phyloP scores from a whole-genome alignment of 1,139 yeast genomes.

The Geotrichum phurueaensis region DNA sequence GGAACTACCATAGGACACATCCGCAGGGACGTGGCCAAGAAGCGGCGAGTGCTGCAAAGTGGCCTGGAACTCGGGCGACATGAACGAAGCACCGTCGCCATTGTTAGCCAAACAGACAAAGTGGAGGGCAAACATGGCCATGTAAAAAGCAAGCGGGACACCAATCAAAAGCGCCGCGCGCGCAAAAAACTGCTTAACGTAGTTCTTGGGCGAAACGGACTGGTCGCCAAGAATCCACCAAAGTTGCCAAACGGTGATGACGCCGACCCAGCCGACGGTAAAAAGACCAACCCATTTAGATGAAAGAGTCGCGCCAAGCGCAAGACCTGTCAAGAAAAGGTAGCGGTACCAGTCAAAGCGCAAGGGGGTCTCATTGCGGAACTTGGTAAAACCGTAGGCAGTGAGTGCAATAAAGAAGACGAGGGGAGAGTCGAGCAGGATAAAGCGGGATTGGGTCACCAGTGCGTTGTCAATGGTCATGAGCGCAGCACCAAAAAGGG shows the following conservation, averaged over 20 bases:
- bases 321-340: constrained; percentile 68
- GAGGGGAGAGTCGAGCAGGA: constrained; percentile 85
- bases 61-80: constrained; percentile 85
- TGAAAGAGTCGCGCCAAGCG: constrained; percentile 79
- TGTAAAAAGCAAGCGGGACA: constrained; percentile 63
- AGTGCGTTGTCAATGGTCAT: constrained; percentile 79
- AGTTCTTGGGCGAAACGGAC: constrained; percentile 46
- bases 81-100: constrained; percentile 85
- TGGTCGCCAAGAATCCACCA: constrained; percentile 91
- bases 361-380: constrained; percentile 75
- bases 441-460: constrained; percentile 84
- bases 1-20: constrained; percentile 78
- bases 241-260: constrained; percentile 63
- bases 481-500: constrained; percentile 59
- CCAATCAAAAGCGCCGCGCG: constrained; percentile 61
- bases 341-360: constrained; percentile 62
- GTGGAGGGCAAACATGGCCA: constrained; percentile 72
- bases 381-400: constrained; percentile 70
- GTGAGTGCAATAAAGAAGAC: constrained; percentile 87
- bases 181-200: constrained; percentile 48
- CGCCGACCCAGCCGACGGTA: constrained; percentile 89
- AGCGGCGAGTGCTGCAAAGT: constrained; percentile 64
- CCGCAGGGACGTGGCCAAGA: constrained; percentile 64
- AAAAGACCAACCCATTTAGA: constrained; percentile 97
- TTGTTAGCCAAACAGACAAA: constrained; percentile 63